A percentile compares a stretch with the other conserved stretches of the same genome.
phyloP scores from a whole-genome alignment of 495 filamentous ascomycete genomes.

The Hypoxylon intermedium region DNA sequence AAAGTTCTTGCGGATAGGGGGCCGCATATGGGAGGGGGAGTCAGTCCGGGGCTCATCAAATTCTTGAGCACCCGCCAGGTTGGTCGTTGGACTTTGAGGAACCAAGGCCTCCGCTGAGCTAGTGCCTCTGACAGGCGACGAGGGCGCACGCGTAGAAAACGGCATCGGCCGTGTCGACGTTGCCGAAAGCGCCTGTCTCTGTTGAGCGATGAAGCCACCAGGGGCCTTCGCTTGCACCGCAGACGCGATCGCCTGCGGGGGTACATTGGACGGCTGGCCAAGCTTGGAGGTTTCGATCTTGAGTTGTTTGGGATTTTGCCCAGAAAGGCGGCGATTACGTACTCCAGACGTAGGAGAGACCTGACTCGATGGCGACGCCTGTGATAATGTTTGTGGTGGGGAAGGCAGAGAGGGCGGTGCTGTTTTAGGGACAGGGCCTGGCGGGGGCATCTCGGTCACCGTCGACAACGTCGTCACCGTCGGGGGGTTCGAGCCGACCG shows the following conservation, averaged over 20 bases:
- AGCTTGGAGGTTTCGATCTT: slow-evolving; percentile 83
- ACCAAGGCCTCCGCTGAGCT: slow-evolving; percentile 39
- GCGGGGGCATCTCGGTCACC: slow-evolving; percentile 69
- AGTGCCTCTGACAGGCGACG: slow-evolving; percentile 42
- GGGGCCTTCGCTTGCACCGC: slow-evolving; percentile 54
- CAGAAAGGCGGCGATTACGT: slow-evolving; percentile 80
- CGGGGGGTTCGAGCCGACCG: slow-evolving; percentile 77
- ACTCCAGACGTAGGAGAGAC: slow-evolving; percentile 64
- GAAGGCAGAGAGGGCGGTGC: slow-evolving; percentile 51
- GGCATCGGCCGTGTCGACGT: slow-evolving; percentile 44
- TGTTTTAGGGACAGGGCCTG: slow-evolving; percentile 38
- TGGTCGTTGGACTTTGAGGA: slow-evolving; percentile 39
- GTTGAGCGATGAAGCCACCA: slow-evolving; percentile 51
- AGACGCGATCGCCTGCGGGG: slow-evolving; percentile 48
- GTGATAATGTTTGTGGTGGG: slow-evolving; percentile 50
- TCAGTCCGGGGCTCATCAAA: slow-evolving; percentile 47
- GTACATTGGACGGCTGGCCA: slow-evolving; percentile 46
- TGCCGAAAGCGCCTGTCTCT: slow-evolving; percentile 54
- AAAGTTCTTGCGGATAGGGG: slow-evolving; percentile 75
- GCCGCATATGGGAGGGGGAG: slow-evolving; percentile 50
- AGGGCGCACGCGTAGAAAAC: slow-evolving; percentile 44
- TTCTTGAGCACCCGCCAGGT: slow-evolving; percentile 17
- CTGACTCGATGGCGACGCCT: slow-evolving; percentile 45
- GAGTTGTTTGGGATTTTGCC: slow-evolving; percentile 76
- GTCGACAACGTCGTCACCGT: slow-evolving; percentile 78